Conservation (phyloP, 257 asterid species). For the Capsicum baccatum region DNA sequence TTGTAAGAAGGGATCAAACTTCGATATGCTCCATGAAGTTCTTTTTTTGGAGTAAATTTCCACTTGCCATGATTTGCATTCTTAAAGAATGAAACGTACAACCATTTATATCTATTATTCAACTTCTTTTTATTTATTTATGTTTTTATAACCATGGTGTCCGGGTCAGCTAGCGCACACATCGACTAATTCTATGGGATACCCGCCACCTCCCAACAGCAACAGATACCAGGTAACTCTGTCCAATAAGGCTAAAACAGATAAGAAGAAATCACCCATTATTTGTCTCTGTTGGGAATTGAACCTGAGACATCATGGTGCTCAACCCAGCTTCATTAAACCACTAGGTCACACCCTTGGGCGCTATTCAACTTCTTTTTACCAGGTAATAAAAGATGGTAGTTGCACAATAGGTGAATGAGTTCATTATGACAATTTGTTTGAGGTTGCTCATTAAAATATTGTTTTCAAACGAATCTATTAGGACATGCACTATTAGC, state of each 20-base stretch:
- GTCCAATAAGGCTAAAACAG: too few relatives aligned
- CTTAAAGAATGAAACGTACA: not conserved
- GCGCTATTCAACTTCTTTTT: not conserved
- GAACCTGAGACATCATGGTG: too few relatives aligned
- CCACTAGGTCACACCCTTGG: too few relatives aligned
- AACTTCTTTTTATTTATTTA: not conserved
- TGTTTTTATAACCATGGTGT: too few relatives aligned
- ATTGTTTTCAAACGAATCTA: not conserved
- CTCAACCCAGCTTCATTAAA: too few relatives aligned
- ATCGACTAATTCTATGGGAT: too few relatives aligned
- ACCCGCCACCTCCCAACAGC: too few relatives aligned
- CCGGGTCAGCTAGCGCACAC: too few relatives aligned
- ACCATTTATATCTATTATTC: not conserved
- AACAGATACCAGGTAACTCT: too few relatives aligned
- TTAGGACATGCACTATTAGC: not conserved
- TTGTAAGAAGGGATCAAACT: not conserved
- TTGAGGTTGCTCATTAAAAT: not conserved
- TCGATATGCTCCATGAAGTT: constrained; percentile 18
- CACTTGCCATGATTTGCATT: not conserved
- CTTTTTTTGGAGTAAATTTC: not conserved
- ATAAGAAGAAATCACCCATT: too few relatives aligned
- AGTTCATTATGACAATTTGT: not conserved
- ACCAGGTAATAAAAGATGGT: not conserved
- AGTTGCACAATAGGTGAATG: not conserved
- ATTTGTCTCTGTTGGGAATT: too few relatives aligned